Percentiles rank a stretch among this genome's conserved stretches.
phyloP scores from a whole-genome alignment of 345 rosid genomes.

The Salix purpurea region DNA sequence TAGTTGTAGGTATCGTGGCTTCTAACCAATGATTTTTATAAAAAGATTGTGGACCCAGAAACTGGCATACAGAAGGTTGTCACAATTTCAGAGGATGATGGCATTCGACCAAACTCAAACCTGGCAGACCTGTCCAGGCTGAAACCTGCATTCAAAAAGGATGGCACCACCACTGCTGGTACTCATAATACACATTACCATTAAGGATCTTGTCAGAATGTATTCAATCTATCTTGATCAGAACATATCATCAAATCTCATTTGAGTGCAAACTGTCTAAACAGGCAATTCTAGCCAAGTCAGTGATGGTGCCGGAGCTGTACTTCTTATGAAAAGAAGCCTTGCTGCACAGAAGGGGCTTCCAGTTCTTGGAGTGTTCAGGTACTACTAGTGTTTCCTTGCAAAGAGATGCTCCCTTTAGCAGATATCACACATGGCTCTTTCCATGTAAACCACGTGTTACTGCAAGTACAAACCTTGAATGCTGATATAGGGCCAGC shows the following conservation, averaged over 20 bases:
- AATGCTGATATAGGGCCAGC: background rate
- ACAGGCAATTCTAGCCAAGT: slow-evolving; percentile 94
- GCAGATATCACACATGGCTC: background rate
- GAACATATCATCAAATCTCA: slow-evolving; percentile 1
- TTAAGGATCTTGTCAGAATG: background rate
- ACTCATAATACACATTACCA: slow-evolving; percentile 7
- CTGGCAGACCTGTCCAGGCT: slow-evolving; percentile 65
- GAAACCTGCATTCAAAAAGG: slow-evolving; percentile 74
- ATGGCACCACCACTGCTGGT: slow-evolving; percentile 96
- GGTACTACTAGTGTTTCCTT: slow-evolving; percentile 40
- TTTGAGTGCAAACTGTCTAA: slow-evolving; percentile 7
- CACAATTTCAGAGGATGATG: slow-evolving; percentile 66
- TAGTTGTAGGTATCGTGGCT: background rate
- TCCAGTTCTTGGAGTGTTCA: slow-evolving; percentile 86
- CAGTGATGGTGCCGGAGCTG: slow-evolving; percentile 98
- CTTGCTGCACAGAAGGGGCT: slow-evolving; percentile 78
- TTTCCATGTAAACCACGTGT: background rate
- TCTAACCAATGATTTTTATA: slow-evolving; percentile 16
- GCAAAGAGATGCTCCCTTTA: background rate
- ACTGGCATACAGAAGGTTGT: slow-evolving; percentile 74
- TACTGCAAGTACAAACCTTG: background rate
- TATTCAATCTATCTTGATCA: too few species aligned
- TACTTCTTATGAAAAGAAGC: slow-evolving; percentile 87
- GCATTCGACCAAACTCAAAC: slow-evolving; percentile 70
- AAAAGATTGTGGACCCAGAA: slow-evolving; percentile 72